Base-by-base conservation (phyloP, 2,329 filamentous ascomycete species). In the Orbilia ellipsospora region DNA sequence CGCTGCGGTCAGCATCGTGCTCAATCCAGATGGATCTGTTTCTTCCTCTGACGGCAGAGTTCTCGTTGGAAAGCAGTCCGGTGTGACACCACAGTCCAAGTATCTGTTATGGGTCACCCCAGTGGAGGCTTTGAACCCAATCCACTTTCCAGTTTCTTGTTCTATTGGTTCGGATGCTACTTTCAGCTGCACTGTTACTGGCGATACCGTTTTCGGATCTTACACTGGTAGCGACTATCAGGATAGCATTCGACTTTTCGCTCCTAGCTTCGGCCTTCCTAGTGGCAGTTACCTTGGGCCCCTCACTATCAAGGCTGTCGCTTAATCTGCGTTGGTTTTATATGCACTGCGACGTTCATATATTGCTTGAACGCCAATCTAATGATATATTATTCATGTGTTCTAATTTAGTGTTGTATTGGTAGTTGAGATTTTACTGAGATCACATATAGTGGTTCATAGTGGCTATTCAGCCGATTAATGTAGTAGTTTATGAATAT, bases 201-300 rank as follows among this genome's bases (percentile, higher is more conserved):
- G 31, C 3, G 44, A 55, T 18, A 55, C 31, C 23, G 20, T 20
- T 5, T 56, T 65, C 40, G 61, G 61, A 10, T 16, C 16, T 4
- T 65, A 65, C 36, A 55, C 20, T 20, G 50, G 31, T 8, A 31
- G 16, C n/a, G 45, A 52, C 15, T 18, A 56, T 31, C 13, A 4
- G 36, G 61, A 65, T 65, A 65, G 50, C 13, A n/a, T 65, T 5
- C 61, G 61, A 28, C 50, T 65, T 31, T 65, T 65, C 36, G 13
- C 52, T 4, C 1, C 28, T 12, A 16, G 7, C 26, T 45, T 28
- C 16, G 48, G 4, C 15, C 40, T 48, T 2, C 4, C n/a, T 7
- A 7, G 16, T 12, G 0, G 8, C 8, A 16, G 23, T 15, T 65
- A 65, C 26, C 13, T 13, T 10, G 61, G 61, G 4, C 48, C 48